These are phyloP conservation scores for Cordyceps militaris DNA, from an alignment of 2,329 filamentous ascomycete genomes.

Conservation along the genomic window DNA sequence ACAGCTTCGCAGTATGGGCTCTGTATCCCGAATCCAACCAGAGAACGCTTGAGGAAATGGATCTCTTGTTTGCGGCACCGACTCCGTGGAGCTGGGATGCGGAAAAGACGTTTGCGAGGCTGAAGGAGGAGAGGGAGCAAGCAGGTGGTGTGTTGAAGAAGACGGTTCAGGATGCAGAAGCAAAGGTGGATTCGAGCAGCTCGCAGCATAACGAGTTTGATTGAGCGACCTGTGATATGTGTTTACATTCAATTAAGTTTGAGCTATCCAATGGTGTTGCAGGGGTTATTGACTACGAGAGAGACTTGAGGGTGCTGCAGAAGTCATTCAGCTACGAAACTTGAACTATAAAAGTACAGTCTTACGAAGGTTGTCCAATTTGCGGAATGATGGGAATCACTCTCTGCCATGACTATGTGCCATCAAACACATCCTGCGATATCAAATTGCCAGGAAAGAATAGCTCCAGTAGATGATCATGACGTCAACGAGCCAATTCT, in stretches of 20 bases:
- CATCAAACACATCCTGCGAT: too few species aligned
- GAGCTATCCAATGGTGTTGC: too few species aligned
- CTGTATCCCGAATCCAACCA: slow-evolving; percentile 20
- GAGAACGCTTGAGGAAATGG: slow-evolving; percentile 22
- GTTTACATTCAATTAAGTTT: too few species aligned
- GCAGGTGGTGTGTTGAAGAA: neutral
- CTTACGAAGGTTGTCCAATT: too few species aligned
- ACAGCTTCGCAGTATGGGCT: neutral
- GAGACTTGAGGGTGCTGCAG: too few species aligned
- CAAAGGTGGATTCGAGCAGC: neutral
- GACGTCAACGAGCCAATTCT: too few species aligned
- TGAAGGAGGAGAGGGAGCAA: neutral
- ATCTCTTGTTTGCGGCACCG: slow-evolving; percentile 20
- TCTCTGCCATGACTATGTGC: too few species aligned
- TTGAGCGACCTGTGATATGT: neutral
- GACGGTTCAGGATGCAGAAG: neutral
- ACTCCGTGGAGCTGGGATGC: slow-evolving; percentile 21
- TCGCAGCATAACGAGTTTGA: neutral
- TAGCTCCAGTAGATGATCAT: too few species aligned
- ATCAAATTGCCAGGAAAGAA: too few species aligned
- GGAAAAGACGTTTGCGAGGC: slow-evolving; percentile 14
- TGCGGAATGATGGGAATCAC: too few species aligned
- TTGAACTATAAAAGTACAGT: too few species aligned
- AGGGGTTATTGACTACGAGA: neutral
- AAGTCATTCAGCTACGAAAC: too few species aligned